Evolutionary conservation across 306 rosid species (phyloP), one percentile per base, ranked within the genome.

Genomic region (Vigna reflexopilosa): DNA sequence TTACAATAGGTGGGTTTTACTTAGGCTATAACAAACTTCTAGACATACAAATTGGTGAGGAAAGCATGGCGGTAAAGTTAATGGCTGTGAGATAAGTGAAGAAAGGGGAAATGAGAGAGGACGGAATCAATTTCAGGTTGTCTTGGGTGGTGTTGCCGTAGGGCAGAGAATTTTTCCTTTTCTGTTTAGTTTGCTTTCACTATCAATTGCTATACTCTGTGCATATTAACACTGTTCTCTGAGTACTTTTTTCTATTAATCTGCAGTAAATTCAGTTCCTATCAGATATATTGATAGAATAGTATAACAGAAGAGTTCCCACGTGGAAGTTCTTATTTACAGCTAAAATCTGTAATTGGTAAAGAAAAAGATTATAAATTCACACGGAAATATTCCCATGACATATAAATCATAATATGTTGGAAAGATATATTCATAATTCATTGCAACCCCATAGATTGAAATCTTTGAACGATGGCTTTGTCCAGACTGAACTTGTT

Each of bases 231-330:
- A 28, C 6, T 30, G 20, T 61, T 61, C 38, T 26, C 45, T 58
- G 38, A 26, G 38, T 24, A 58, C 28, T 58, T 24, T 58, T 36
- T 34, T 58, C 36, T 15, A 14, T 28, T 16, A 32, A 7, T 32
- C 45, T 3, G 36, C 50, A 8, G 49, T 64, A 36, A 64, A 64
- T 64, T 64, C 49, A n/a, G 16, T 64, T 64, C 15, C 28, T 9
- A 38, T 64, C 16, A n/a, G 24, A n/a, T 34, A 59, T 6, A 62
- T 42, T 67, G 42, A 22, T 58, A 11, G 70, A 57, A 67, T 57
- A 36, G 70, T 32, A 47, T 65, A 30, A 28, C 54, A 56, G 70
- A 80, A 36, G 19, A 67, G 54, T 73, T 45, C 55, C 75, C 5
- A 19, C 24, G 17, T 20, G 26, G 36, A n/a, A 34, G 13, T 75